Base-by-base conservation (phyloP, 2,329 filamentous ascomycete genomes). In the Calonectria montana region DNA sequence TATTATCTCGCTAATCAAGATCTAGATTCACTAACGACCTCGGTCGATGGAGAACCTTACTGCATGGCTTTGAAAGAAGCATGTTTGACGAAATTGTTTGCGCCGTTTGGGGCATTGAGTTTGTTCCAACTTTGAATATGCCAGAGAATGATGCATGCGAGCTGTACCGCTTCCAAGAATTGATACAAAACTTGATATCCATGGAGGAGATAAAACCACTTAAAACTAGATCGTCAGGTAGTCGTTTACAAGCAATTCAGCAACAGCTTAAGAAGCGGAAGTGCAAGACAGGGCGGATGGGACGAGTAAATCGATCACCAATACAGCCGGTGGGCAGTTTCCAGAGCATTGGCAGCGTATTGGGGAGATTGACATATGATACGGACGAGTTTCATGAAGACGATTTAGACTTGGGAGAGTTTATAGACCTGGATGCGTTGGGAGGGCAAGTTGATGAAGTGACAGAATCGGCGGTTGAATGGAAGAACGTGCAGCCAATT, bases 11-110 rank as follows among this genome's bases (percentile, higher is more conserved):
- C 67, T 77, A 39, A 78, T 31, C 9, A 27, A 29, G 7, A 1
- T n/a, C 2, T 16, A 81, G 80, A 15, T 81, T 81, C 31, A 62
- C 67, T 5, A 69, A 73, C 10, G 80, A 81, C 61, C 64, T 81
- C 4, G 66, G 73, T 7, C 74, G 79, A 13, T 81, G 80, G 80
- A 79, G 74, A 35, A 62, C 73, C 2, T 18, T 79, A 2, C 31
- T 81, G 5, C 64, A 72, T 1, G 55, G 62, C 8, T 41, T 63
- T 10, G 76, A 79, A 10, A 62, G 68, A 25, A 16, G 47, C 23
- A 63, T 79, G 13, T 81, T 81, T 65, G 76, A 81, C 50, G 64
- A 75, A 18, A 45, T 81, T 47, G 71, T 72, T 9, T 71, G 76
- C 37, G 55, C 72, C 12, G 71, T 77, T 15, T 81, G 79, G 80